These are phyloP conservation scores for Mollisiaceae sp. DNA, from an alignment of 2,329 filamentous ascomycete species.

Conservation along the genomic window DNA sequence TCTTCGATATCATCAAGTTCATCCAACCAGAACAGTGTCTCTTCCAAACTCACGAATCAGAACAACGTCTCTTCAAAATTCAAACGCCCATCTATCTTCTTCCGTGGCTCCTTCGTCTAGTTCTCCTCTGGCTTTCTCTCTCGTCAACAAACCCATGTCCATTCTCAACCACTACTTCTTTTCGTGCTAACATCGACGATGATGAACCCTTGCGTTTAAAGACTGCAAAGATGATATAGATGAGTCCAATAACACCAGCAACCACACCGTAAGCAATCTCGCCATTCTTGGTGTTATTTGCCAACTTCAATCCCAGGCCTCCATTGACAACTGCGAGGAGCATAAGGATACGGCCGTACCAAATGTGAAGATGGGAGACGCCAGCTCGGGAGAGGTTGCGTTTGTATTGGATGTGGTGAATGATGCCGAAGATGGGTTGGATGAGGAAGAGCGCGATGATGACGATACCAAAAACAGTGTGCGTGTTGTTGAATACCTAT, in stretches of 20 bases:
- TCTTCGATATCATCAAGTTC: too few relatives aligned
- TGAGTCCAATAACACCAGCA: constrained; percentile 52
- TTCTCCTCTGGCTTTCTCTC: constrained; percentile 3
- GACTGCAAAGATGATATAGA: constrained; percentile 48
- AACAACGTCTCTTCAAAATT: too few relatives aligned
- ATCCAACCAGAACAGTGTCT: too few relatives aligned
- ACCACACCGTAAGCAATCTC: constrained; percentile 62
- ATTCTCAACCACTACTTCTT: constrained; percentile 2
- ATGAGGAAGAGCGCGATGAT: constrained; percentile 59
- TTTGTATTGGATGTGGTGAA: constrained; percentile 62
- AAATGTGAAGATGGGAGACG: constrained; percentile 64
- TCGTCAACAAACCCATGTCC: background rate
- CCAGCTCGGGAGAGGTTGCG: constrained; percentile 53
- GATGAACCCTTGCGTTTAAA: constrained; percentile 28
- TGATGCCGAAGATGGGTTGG: constrained; percentile 61
- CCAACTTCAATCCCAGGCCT: constrained; percentile 62
- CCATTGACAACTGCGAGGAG: constrained; percentile 66
- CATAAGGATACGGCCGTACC: constrained; percentile 65
- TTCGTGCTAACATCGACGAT: background rate
- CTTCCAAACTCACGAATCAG: too few relatives aligned
- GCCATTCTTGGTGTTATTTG: constrained; percentile 47
- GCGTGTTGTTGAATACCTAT: constrained; percentile 58
- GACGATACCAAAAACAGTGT: constrained; percentile 61
- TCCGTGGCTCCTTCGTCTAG: background rate
- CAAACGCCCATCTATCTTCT: background rate